Percentiles rank a stretch among this genome's conserved stretches.
Evolutionary conservation across 139 green algal species (phyloP).

Genomic region (Dunaliella primolecta): DNA sequence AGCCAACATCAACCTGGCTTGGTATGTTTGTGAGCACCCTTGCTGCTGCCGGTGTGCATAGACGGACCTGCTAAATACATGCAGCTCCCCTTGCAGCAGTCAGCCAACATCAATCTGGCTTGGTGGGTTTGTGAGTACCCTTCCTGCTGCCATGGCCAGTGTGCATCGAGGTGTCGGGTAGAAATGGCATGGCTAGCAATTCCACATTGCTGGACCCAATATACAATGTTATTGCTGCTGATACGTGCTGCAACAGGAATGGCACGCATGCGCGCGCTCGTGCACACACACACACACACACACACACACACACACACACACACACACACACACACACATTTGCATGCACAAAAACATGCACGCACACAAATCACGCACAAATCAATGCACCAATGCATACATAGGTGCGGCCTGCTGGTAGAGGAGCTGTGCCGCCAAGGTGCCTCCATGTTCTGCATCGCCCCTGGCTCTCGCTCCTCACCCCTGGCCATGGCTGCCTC

Average conservation of each 20-base stretch:
- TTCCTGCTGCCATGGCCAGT: no score
- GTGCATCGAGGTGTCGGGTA: no score
- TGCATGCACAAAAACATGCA: not conserved
- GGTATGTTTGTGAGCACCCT: no score
- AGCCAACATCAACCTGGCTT: conserved; percentile 77
- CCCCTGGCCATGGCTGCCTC: conserved; percentile 84
- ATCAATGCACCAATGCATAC: not conserved
- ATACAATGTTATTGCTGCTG: no score
- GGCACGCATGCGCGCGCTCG: not conserved
- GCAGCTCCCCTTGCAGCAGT: conserved; percentile 11
- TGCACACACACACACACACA: not conserved
- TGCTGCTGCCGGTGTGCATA: no score
- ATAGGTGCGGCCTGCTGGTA: conserved; percentile 50
- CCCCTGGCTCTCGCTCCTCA: conserved; percentile 90
- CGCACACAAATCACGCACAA: not conserved
- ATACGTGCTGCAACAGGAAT: not conserved
- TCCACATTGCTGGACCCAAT: no score
- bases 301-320: not conserved
- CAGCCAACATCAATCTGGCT: conserved; percentile 73
- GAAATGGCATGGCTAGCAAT: no score
- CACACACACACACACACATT: not conserved
- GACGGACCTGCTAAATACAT: no score
- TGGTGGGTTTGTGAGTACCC: no score
- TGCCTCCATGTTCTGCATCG: conserved; percentile 86
- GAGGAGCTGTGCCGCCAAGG: conserved; percentile 88